phyloP scores from a whole-genome alignment of 1,284 basidiomycete genomes.

The Ustilago shanxiensis region DNA sequence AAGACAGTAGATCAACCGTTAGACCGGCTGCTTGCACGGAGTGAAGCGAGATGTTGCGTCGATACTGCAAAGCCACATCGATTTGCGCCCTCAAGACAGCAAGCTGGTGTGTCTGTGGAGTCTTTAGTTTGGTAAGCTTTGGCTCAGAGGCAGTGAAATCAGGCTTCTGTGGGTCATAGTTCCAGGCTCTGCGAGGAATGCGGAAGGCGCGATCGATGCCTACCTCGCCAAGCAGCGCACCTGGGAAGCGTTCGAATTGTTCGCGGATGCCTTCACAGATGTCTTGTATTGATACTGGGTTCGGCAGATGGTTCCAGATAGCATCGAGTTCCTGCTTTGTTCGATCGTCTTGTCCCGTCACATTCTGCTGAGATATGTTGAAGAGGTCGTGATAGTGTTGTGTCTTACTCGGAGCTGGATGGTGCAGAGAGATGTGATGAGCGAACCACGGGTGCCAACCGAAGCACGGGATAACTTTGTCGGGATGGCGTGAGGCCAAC shows the following conservation, averaged over 20 bases:
- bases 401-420: constrained; percentile 31
- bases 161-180: constrained; percentile 32
- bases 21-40: constrained; percentile 63
- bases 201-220: constrained; percentile 66
- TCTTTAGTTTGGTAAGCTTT: constrained; percentile 55
- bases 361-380: not conserved
- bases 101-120: constrained; percentile 63
- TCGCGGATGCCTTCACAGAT: constrained; percentile 38
- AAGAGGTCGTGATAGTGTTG: constrained; percentile 58
- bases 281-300: constrained; percentile 45
- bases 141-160: not conserved
- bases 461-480: constrained; percentile 55
- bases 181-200: constrained; percentile 50
- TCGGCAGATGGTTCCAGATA: constrained; percentile 53
- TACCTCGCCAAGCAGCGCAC: constrained; percentile 65
- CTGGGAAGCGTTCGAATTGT: constrained; percentile 47
- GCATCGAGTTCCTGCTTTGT: constrained; percentile 38
- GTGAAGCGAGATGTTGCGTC: constrained; percentile 64
- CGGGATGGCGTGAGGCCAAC: constrained; percentile 29
- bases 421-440: constrained; percentile 57
- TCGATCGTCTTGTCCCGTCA: not conserved
- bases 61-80: constrained; percentile 45
- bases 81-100: constrained; percentile 59
- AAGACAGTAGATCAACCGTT: constrained; percentile 50
- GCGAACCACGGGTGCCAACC: constrained; percentile 66